Evolutionary conservation across 345 rosid species (phyloP).

Genomic region (Hypericum perforatum): DNA sequence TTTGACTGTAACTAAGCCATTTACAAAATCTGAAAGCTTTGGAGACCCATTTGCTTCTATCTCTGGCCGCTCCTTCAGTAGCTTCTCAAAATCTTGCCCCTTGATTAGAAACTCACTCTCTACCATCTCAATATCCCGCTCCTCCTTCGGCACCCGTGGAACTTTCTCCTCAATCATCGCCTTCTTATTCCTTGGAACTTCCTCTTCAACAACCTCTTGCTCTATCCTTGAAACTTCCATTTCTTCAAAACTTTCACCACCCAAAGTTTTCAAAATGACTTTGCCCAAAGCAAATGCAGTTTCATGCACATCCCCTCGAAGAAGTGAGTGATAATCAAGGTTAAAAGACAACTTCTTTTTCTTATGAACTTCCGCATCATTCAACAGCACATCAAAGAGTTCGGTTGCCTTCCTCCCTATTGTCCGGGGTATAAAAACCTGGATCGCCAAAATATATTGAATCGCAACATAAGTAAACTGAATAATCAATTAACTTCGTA

Average conservation of each 20-base stretch:
- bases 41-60: background rate
- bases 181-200: conserved; percentile 9
- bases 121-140: too few species aligned
- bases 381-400: conserved; percentile 36
- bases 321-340: conserved; percentile 45
- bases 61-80: too few species aligned
- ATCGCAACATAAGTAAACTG: too few species aligned
- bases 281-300: conserved; percentile 62
- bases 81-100: too few species aligned
- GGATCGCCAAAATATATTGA: conserved; percentile 9
- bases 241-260: conserved; percentile 22
- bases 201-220: conserved; percentile 10
- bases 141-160: too few species aligned
- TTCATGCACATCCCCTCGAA: conserved; percentile 45
- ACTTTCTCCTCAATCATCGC: conserved; percentile 9
- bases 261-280: conserved; percentile 63
- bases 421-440: conserved; percentile 62
- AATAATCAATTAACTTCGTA: too few species aligned
- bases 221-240: conserved; percentile 11
- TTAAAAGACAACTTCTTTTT: conserved; percentile 19
- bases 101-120: too few species aligned
- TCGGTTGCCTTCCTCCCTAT: conserved; percentile 22
- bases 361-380: conserved; percentile 27
- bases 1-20: background rate
- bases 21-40: conserved; percentile 10